Conservation (phyloP, 2,329 filamentous ascomycete genomes). For the Trichoderma asperellum region DNA sequence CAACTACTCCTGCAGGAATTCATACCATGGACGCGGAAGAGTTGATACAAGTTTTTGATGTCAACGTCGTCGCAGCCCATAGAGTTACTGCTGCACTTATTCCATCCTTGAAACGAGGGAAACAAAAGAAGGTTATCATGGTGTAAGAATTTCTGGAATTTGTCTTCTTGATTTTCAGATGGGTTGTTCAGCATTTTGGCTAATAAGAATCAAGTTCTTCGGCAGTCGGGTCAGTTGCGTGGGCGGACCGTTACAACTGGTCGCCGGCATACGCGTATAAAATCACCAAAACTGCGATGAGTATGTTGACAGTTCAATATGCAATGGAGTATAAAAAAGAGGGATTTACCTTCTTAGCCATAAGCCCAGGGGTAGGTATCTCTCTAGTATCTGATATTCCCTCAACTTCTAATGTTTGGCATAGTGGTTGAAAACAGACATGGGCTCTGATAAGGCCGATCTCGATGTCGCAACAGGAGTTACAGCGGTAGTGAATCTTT, state of each 20-base stretch:
- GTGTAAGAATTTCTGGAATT: not conserved
- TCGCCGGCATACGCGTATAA: not conserved
- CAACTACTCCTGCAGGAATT: not conserved
- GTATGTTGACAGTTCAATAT: slow-evolving; percentile 6
- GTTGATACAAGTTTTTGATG: not conserved
- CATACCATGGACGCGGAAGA: not conserved
- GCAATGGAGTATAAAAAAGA: not conserved
- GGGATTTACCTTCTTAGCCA: not conserved
- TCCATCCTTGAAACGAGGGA: not conserved
- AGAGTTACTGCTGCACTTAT: slow-evolving; percentile 5
- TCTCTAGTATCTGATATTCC: too few species aligned
- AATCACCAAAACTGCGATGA: slow-evolving; percentile 3
- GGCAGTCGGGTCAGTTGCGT: not conserved
- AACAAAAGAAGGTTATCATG: slow-evolving; percentile 6
- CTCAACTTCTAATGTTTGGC: not conserved
- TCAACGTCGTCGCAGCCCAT: not conserved
- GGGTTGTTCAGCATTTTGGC: not conserved
- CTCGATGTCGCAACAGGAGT: not conserved
- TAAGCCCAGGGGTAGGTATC: not conserved
- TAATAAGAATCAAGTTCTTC: not conserved
- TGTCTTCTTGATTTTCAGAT: not conserved
- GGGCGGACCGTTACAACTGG: not conserved
- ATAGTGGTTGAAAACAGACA: slow-evolving; percentile 9
- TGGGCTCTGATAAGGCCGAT: not conserved
- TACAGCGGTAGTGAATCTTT: not conserved